These are phyloP conservation scores for Suillus decipiens DNA, from an alignment of 768 basidiomycete species.

Conservation along the genomic window DNA sequence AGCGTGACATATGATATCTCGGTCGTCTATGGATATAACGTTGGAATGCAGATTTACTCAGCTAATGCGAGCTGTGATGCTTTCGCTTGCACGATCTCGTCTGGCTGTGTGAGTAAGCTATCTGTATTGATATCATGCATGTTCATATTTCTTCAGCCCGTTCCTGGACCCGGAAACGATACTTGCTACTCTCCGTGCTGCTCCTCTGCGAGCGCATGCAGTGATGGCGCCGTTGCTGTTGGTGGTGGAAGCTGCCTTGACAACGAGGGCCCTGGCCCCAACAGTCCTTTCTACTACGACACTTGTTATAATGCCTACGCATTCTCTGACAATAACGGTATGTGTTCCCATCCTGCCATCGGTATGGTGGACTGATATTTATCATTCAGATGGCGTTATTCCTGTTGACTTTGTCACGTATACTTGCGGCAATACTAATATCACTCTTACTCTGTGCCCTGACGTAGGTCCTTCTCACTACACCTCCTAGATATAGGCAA, in stretches of 20 bases:
- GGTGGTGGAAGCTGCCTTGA: conserved; percentile 30
- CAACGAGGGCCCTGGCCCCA: conserved; percentile 31
- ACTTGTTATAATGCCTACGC: conserved; percentile 33
- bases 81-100: conserved; percentile 33
- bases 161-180: conserved; percentile 24
- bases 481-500: neutral
- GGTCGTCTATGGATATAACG: conserved; percentile 35
- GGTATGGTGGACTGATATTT: neutral
- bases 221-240: conserved; percentile 27
- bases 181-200: conserved; percentile 34
- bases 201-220: conserved; percentile 29
- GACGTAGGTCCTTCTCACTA: conserved; percentile 20
- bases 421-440: conserved; percentile 28
- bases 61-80: conserved; percentile 25
- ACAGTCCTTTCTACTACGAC: conserved; percentile 31
- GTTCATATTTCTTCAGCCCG: conserved; percentile 24
- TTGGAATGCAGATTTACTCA: conserved; percentile 35
- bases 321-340: conserved; percentile 36
- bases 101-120: conserved; percentile 29
- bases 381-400: conserved; percentile 21
- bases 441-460: conserved; percentile 34
- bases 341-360: conserved; percentile 4
- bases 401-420: conserved; percentile 33
- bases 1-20: conserved; percentile 35
- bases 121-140: neutral